These are phyloP conservation scores for Zygnema cylindricum DNA, from an alignment of 139 green algal species.

Conservation along the genomic window DNA sequence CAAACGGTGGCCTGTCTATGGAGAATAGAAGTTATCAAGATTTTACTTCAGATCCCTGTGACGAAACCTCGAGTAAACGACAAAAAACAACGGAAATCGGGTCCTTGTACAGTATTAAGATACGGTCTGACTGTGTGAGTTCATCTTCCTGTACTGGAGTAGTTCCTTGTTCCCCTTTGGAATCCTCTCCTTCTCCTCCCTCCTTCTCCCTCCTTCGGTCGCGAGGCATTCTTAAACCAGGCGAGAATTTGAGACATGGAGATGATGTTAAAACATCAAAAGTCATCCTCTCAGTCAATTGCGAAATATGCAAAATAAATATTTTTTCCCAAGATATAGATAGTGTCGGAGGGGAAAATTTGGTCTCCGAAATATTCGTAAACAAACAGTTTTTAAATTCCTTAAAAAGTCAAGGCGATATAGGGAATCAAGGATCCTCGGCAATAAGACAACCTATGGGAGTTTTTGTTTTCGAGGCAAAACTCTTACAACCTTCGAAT, in stretches of 20 bases:
- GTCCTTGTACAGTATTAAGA: too few species aligned
- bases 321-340: neutral
- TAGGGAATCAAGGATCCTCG: neutral
- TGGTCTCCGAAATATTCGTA: neutral
- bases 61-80: neutral
- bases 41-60: neutral
- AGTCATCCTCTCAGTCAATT: neutral
- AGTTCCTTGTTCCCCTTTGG: too few species aligned
- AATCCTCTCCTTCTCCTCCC: neutral
- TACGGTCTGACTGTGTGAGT: neutral
- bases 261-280: neutral
- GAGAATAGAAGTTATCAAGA: neutral
- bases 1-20: too few species aligned
- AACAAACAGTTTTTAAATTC: neutral
- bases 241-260: neutral
- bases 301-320: neutral
- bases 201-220: neutral
- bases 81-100: neutral
- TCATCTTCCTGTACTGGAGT: neutral
- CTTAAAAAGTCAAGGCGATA: neutral
- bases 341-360: neutral
- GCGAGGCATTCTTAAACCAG: neutral
- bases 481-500: neutral
- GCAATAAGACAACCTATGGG: neutral
- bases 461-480: neutral